A percentile compares a stretch with the other conserved stretches of the same genome.
Evolutionary conservation across 805 yeast species (phyloP).

Genomic region (Kodamaea kaohsiungensis): DNA sequence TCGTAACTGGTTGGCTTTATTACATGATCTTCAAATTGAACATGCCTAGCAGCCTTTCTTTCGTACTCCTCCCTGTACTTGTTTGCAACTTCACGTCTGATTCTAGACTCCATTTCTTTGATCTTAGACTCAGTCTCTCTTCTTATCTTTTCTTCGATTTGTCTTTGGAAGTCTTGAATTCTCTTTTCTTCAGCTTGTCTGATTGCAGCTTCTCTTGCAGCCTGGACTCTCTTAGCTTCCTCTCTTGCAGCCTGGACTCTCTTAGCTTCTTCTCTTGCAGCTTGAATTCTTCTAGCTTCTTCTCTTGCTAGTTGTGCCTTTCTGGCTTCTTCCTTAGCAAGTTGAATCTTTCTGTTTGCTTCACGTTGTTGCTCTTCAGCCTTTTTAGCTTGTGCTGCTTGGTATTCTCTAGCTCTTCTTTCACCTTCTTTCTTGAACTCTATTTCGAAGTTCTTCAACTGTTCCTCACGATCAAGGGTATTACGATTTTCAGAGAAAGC

Average conservation of each 20-base stretch:
- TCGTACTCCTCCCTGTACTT: constrained; percentile 1
- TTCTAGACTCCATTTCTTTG: constrained; percentile 3
- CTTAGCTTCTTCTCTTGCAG: background rate
- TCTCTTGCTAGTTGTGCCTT: background rate
- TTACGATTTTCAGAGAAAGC: background rate
- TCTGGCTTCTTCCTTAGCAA: constrained; percentile 2
- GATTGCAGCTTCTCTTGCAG: background rate
- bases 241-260: background rate
- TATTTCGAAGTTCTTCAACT: background rate
- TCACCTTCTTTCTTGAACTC: constrained; percentile 2
- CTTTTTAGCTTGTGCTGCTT: background rate
- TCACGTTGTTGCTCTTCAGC: constrained; percentile 9
- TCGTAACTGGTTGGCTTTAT: constrained; percentile 6
- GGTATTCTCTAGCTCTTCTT: background rate
- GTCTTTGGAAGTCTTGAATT: background rate
- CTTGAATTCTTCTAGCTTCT: background rate
- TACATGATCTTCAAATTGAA: background rate
- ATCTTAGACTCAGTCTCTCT: constrained; percentile 2
- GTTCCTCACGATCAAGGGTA: background rate
- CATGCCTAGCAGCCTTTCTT: background rate
- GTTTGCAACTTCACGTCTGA: constrained; percentile 2
- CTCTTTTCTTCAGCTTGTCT: background rate
- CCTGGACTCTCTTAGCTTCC: background rate
- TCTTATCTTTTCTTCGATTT: background rate
- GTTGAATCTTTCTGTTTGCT: background rate